Conservation (phyloP, 805 yeast genomes). For the Spathaspora passalidarum region DNA sequence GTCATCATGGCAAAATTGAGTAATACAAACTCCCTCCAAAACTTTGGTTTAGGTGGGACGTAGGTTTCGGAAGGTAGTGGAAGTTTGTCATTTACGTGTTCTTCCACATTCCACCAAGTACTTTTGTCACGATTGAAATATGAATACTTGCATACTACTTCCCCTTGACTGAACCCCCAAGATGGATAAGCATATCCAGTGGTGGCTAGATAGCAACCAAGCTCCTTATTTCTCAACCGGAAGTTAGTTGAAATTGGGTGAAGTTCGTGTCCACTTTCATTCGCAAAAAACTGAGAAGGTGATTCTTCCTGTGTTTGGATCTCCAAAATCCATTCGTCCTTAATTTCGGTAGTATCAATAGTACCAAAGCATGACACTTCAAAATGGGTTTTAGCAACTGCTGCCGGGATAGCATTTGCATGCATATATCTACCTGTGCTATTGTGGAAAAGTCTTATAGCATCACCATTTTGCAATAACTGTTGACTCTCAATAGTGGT, state of each 20-base stretch:
- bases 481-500: background rate
- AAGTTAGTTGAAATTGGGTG: constrained; percentile 79
- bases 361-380: constrained; percentile 92
- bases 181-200: constrained; percentile 66
- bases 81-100: constrained; percentile 53
- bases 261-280: constrained; percentile 48
- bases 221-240: constrained; percentile 57
- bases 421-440: constrained; percentile 74
- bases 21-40: constrained; percentile 72
- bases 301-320: constrained; percentile 58
- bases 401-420: constrained; percentile 78
- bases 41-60: constrained; percentile 42
- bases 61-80: constrained; percentile 27
- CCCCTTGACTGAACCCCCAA: constrained; percentile 86
- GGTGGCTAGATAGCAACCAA: constrained; percentile 78
- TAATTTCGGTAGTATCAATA: constrained; percentile 64
- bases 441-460: constrained; percentile 69
- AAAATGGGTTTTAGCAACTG: constrained; percentile 58
- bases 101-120: constrained; percentile 82
- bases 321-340: constrained; percentile 91
- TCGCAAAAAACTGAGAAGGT: constrained; percentile 37
- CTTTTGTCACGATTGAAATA: constrained; percentile 54
- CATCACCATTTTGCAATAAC: constrained; percentile 56
- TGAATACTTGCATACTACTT: constrained; percentile 63
- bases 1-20: constrained; percentile 86